A percentile compares a stretch with the other conserved stretches of the same genome.
Conservation (phyloP, 2,329 filamentous ascomycete genomes). For the Colletotrichum sidae region DNA sequence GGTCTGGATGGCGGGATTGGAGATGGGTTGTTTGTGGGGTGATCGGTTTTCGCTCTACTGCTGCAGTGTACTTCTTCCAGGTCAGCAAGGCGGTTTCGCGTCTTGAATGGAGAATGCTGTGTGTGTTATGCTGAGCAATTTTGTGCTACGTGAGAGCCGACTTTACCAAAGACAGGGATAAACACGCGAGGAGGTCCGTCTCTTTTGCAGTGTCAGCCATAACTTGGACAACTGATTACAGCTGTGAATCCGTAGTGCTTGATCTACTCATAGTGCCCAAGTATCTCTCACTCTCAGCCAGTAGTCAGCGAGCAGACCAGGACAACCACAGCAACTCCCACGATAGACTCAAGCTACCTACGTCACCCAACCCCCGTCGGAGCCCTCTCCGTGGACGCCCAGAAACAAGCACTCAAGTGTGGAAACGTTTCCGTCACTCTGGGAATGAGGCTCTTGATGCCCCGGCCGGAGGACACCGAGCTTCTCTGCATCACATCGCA, state of each 20-base stretch:
- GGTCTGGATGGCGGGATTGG: slow-evolving; percentile 5
- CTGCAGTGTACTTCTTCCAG: slow-evolving; percentile 19
- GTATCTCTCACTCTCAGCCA: background rate
- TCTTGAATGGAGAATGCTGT: no score
- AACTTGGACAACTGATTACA: background rate
- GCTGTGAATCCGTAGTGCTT: background rate
- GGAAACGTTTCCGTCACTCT: slow-evolving; percentile 15
- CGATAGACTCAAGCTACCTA: slow-evolving; percentile 1
- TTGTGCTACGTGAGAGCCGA: background rate
- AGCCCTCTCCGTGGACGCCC: slow-evolving; percentile 21
- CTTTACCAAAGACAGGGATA: background rate
- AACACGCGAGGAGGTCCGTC: background rate
- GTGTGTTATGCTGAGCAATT: no score
- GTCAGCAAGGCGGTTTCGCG: background rate
- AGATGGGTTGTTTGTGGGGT: slow-evolving; percentile 4
- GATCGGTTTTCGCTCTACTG: background rate
- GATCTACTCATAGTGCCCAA: background rate
- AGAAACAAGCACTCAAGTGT: slow-evolving; percentile 32
- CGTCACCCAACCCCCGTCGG: slow-evolving; percentile 18
- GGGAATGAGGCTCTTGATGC: slow-evolving; percentile 29
- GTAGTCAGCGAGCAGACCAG: background rate
- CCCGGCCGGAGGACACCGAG: slow-evolving; percentile 26
- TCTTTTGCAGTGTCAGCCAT: background rate
- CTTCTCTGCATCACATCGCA: background rate
- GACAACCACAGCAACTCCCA: background rate